Evolutionary conservation across 2,329 filamentous ascomycete species (phyloP), one percentile per base, ranked within the genome.

Genomic region (Fusarium anthophilum): DNA sequence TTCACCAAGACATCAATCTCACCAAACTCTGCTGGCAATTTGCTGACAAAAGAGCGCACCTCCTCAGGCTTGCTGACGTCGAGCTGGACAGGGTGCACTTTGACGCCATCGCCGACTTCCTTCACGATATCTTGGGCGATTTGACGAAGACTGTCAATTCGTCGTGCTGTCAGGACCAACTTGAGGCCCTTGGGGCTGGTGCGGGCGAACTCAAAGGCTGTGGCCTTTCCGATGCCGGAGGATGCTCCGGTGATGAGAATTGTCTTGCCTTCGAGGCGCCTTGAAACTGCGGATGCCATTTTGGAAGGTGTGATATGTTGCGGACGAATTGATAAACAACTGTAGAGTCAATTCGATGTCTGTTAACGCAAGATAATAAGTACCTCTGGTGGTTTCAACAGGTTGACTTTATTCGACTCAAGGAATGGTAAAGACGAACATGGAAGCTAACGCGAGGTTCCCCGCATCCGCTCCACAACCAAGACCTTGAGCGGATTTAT

Each of bases 221-320:
- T 92, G 74, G 89, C 90, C 63, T 88, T 89, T 18, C 96, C 96
- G 81, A 99, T 98, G 65, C 96, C 96, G 9, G 94, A 96, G 2
- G 93, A 96, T 26, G 96, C 96, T 64, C 96, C 96, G 5, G 96
- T 98, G 69, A 99, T 90, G 60, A 98, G 84, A 63, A 98, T 87
- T 4, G 95, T 98, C 86, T 98, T 98, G 89, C 95, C 95, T 79
- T 92, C 89, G 61, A 98, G 93, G 86, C 96, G 94, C 82, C 94
- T 92, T 72, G 88, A 88, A 84, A 93, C 91, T 80, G 92, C 90
- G 26, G 87, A 83, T 39, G 84, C 78, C 86, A 88, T 87, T 62
- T 79, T 83, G 77, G 41, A 75, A 74, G 50, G 8, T 24, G 13
- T 18, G 26, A 8, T 57, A 26, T 18, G 12, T 22, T 20, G 20